These are phyloP conservation scores for Cystobasidiaceae sp. DNA, from an alignment of 1,284 basidiomycete genomes.

Conservation along the genomic window DNA sequence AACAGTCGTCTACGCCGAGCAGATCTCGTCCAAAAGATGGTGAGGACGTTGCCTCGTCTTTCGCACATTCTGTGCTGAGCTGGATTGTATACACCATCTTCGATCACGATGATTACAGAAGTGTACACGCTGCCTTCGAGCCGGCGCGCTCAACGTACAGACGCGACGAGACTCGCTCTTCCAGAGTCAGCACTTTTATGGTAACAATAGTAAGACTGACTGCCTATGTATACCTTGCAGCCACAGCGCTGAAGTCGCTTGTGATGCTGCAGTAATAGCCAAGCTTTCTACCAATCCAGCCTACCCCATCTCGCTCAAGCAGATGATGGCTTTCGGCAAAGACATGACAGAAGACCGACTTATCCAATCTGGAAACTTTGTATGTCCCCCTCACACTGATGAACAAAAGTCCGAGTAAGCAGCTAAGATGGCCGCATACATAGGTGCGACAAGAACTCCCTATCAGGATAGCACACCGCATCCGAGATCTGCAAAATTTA, in stretches of 20 bases:
- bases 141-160: background rate
- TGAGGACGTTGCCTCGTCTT: background rate
- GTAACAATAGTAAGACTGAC: constrained; percentile 15
- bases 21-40: background rate
- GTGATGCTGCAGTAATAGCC: background rate
- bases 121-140: constrained; percentile 4
- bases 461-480: constrained; percentile 76
- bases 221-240: background rate
- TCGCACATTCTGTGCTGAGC: too few species aligned
- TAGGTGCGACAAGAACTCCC: constrained; percentile 73
- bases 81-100: background rate
- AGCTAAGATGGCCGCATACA: background rate
- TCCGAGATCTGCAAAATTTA: constrained; percentile 77
- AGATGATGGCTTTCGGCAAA: constrained; percentile 41
- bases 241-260: background rate
- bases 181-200: constrained; percentile 30
- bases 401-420: background rate
- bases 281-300: constrained; percentile 26
- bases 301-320: constrained; percentile 39
- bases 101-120: background rate
- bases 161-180: constrained; percentile 26
- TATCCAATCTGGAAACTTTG: constrained; percentile 42
- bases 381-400: constrained; percentile 20
- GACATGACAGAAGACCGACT: constrained; percentile 36
- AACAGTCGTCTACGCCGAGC: background rate